Evolutionary conservation across 805 yeast genomes (phyloP), one percentile per base, ranked within the genome.

Genomic region (Wickerhamiella azymoides): DNA sequence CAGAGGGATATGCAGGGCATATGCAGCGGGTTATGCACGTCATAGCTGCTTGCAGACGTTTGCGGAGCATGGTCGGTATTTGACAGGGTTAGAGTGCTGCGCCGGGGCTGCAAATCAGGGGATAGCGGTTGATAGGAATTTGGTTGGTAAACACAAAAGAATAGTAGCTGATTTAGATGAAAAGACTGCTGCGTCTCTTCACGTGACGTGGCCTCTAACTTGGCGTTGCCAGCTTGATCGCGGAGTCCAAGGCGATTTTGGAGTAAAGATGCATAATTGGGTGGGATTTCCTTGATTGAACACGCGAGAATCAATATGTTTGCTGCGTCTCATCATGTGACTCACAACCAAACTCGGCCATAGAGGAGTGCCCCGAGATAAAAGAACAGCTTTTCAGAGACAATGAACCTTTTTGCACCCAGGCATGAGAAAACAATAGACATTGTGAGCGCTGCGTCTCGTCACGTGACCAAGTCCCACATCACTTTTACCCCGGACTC

Each of bases 161-260:
- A 30, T 13, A n/a, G 14, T n/a, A 16, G 16, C 16, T 13, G 33
- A 4, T 28, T 28, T 9, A 9, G 33, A 5, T 5, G 4, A 5
- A 7, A 10, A 6, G n/a, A 25, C 10, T 26, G 27, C 45, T 42
- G 45, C 45, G 45, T 42, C 45, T 42, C 45, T 17, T 42, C 45
- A 42, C 45, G 45, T 42, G 45, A 42, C 40, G 2, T 25, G 33
- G 18, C 7, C 4, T 7, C 14, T 9, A 17, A 17, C 16, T 13
- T 21, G 27, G 3, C 14, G n/a, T 5, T 18, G 16, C 26, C 8
- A 19, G 25, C 27, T 5, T 9, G 25, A 9, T 17, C 27, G 39
- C 8, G 16, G 17, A 36, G 5, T 21, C 24, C 36, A 32, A n/a
- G 18, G 18, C 7, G 18, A 32, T 16, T 16, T 16, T 32, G 14